A percentile compares a stretch with the other conserved stretches of the same genome.
These are phyloP conservation scores for Suillus alpinus DNA, from an alignment of 768 basidiomycete genomes.

Conservation along the genomic window DNA sequence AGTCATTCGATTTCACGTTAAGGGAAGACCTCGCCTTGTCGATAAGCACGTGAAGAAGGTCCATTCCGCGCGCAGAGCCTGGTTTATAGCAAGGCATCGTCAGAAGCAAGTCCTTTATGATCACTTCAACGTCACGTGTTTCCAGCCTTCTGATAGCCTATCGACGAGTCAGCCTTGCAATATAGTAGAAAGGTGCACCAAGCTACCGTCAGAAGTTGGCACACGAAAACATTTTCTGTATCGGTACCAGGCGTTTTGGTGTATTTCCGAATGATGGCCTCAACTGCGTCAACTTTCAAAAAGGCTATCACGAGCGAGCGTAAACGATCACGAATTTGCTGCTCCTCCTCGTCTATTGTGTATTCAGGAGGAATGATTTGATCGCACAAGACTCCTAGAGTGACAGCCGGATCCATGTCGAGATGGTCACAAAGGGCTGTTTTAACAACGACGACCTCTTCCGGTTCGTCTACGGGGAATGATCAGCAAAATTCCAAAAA, in stretches of 20 bases:
- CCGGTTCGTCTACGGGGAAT: slow-evolving; percentile 53
- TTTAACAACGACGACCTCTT: slow-evolving; percentile 62
- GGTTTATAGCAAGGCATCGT: slow-evolving; percentile 44
- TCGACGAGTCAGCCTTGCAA: slow-evolving; percentile 5
- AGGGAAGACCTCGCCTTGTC: slow-evolving; percentile 34
- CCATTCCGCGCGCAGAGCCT: slow-evolving; percentile 34
- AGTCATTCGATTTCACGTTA: slow-evolving; percentile 29
- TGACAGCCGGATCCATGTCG: slow-evolving; percentile 57
- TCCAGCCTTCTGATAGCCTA: slow-evolving; percentile 52
- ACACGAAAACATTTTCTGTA: slow-evolving; percentile 46
- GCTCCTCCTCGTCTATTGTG: slow-evolving; percentile 55
- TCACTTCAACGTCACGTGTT: slow-evolving; percentile 39
- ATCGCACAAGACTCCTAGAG: slow-evolving; percentile 67
- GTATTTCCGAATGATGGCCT: slow-evolving; percentile 43
- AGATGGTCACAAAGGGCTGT: slow-evolving; percentile 59
- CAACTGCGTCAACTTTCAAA: slow-evolving; percentile 50
- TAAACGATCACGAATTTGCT: slow-evolving; percentile 52
- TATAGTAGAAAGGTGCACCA: background rate
- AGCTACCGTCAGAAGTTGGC: slow-evolving; percentile 50
- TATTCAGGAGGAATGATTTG: slow-evolving; percentile 56
- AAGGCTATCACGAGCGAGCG: slow-evolving; percentile 60
- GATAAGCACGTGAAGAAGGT: slow-evolving; percentile 40
- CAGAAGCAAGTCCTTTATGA: slow-evolving; percentile 54
- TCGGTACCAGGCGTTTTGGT: slow-evolving; percentile 39
- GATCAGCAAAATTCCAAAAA: background rate